Evolutionary conservation across 2,329 filamentous ascomycete genomes (phyloP).

Genomic region (Venturia asperata): DNA sequence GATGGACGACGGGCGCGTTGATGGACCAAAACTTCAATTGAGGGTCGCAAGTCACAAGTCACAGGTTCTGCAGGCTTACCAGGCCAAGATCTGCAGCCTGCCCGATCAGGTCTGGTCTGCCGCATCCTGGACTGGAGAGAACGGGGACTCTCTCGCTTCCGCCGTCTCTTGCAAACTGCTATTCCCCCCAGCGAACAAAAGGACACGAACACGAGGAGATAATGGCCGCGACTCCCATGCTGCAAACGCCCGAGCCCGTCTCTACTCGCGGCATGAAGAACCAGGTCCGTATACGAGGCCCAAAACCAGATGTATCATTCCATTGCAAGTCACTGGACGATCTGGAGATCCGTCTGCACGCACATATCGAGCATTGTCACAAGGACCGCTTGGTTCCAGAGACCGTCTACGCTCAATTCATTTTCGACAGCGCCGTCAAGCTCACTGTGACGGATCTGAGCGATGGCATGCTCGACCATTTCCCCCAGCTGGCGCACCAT

Average conservation of each 20-base stretch:
- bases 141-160: background rate
- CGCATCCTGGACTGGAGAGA: background rate
- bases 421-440: slow-evolving; percentile 16
- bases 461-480: slow-evolving; percentile 15
- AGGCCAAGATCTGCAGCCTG: no score
- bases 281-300: slow-evolving; percentile 18
- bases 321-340: slow-evolving; percentile 17
- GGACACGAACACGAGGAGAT: no score
- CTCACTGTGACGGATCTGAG: slow-evolving; percentile 11
- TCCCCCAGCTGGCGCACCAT: background rate
- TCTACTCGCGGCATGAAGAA: slow-evolving; percentile 19
- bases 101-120: no score
- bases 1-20: no score
- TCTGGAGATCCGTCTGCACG: slow-evolving; percentile 12
- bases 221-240: background rate
- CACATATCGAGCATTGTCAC: slow-evolving; percentile 10
- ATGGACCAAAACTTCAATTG: no score
- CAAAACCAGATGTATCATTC: slow-evolving; percentile 17
- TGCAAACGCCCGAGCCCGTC: slow-evolving; percentile 10
- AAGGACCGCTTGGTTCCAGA: slow-evolving; percentile 14
- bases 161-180: background rate
- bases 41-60: no score
- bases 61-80: no score
- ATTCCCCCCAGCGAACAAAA: background rate
- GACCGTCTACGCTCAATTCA: slow-evolving; percentile 18